Conservation (phyloP, 495 filamentous ascomycete species). For the Cudoniella acicularis region DNA sequence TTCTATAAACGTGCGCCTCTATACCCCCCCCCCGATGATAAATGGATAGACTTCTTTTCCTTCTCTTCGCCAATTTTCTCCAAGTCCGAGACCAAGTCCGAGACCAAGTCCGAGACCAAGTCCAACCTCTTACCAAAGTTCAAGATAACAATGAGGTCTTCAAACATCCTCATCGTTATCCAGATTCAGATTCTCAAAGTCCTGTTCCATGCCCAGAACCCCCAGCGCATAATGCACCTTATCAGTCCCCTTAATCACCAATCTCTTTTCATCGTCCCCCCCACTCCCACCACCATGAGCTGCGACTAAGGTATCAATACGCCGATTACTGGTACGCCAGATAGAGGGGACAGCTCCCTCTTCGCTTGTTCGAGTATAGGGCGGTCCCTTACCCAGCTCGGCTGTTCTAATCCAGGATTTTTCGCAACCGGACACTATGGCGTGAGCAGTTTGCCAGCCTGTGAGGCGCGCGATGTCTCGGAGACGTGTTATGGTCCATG, state of each 20-base stretch:
- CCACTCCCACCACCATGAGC: too few species aligned
- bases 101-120: too few species aligned
- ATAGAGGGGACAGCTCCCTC: constrained; percentile 6
- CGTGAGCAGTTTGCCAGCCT: constrained; percentile 77
- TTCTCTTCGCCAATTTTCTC: too few species aligned
- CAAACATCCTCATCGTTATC: constrained; percentile 13
- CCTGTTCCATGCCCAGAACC: constrained; percentile 46
- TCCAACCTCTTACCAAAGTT: too few species aligned
- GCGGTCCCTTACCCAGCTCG: constrained; percentile 68
- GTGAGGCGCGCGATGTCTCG: constrained; percentile 73
- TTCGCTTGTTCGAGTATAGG: constrained; percentile 37
- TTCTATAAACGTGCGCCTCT: too few species aligned
- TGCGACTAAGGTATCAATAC: too few species aligned
- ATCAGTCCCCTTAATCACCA: constrained; percentile 42
- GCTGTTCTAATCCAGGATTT: constrained; percentile 72
- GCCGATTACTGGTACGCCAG: too few species aligned
- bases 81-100: too few species aligned
- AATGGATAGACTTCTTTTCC: too few species aligned
- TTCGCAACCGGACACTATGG: constrained; percentile 82
- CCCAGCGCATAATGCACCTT: constrained; percentile 51
- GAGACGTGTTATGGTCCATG: constrained; percentile 70
- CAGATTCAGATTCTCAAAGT: constrained; percentile 46
- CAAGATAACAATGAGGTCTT: too few species aligned
- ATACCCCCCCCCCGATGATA: too few species aligned
- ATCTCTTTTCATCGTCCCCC: constrained; percentile 11